phyloP scores from a whole-genome alignment of 768 basidiomycete genomes.

The Lyophyllum atratum region DNA sequence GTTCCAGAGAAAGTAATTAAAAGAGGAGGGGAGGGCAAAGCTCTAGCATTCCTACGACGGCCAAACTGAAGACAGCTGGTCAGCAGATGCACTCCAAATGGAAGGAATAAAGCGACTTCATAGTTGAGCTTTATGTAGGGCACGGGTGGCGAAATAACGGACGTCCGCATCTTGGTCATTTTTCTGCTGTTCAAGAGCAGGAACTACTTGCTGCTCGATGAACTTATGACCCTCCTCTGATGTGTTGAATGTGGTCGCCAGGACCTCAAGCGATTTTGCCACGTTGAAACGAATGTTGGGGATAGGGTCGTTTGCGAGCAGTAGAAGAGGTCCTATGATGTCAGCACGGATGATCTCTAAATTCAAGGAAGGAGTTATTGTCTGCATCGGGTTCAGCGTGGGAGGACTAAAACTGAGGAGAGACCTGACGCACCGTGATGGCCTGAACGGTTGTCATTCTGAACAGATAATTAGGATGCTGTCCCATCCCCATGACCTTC shows the following conservation, averaged over 20 bases:
- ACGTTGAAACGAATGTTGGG: slow-evolving; percentile 99
- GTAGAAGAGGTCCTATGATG: slow-evolving; percentile 81
- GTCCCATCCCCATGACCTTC: slow-evolving; percentile 95
- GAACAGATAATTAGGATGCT: slow-evolving; percentile 95
- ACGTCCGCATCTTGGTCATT: slow-evolving; percentile 95
- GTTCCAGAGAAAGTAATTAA: not conserved
- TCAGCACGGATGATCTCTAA: slow-evolving; percentile 81
- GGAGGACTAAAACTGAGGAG: slow-evolving; percentile 7
- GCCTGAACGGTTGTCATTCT: slow-evolving; percentile 99
- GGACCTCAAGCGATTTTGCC: slow-evolving; percentile 89
- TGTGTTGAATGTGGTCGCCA: slow-evolving; percentile 69
- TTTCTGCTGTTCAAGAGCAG: slow-evolving; percentile 85
- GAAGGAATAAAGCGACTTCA: slow-evolving; percentile 5
- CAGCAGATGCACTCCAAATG: not conserved
- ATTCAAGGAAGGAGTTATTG: slow-evolving; percentile 90
- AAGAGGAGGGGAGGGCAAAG: not conserved
- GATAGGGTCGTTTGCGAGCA: slow-evolving; percentile 86
- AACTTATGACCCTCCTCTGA: slow-evolving; percentile 74
- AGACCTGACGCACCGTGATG: slow-evolving; percentile 73
- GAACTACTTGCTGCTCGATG: slow-evolving; percentile 70
- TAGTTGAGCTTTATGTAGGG: slow-evolving; percentile 56
- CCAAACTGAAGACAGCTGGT: not conserved
- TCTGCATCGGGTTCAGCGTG: slow-evolving; percentile 48
- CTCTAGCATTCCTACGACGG: not conserved
- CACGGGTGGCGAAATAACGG: slow-evolving; percentile 87